Conservation (phyloP, 2,329 filamentous ascomycete species). For the Aspergillus ibericus region DNA sequence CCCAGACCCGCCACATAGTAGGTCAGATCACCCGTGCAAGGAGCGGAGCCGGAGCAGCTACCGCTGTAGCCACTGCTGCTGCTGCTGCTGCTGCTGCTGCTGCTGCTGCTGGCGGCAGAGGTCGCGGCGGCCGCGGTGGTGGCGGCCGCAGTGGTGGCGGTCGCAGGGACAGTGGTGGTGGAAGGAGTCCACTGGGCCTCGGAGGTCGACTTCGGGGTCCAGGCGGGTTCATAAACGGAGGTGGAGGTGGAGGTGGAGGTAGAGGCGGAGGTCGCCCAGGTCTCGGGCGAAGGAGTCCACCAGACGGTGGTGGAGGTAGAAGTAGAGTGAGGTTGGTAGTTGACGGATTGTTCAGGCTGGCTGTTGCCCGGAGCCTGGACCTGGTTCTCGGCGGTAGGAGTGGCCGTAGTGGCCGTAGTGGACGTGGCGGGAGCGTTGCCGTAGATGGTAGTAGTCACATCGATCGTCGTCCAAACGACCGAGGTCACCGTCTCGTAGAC, state of each 20-base stretch:
- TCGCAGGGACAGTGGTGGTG: neutral
- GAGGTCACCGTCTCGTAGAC: constrained; percentile 53
- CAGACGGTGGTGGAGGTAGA: constrained; percentile 9
- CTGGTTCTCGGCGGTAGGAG: constrained; percentile 18
- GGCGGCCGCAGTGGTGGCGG: constrained; percentile 2
- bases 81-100: constrained; percentile 16
- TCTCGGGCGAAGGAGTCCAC: constrained; percentile 15
- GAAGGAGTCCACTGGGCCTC: constrained; percentile 6
- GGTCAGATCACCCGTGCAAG: constrained; percentile 65
- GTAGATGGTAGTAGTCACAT: constrained; percentile 51
- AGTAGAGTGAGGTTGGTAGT: constrained; percentile 3
- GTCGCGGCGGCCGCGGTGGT: constrained; percentile 2
- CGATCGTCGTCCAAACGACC: constrained; percentile 50
- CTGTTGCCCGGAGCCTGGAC: neutral
- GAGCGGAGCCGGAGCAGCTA: constrained; percentile 26
- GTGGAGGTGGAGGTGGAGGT: neutral
- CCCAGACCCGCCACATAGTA: constrained; percentile 69
- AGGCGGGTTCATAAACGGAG: neutral
- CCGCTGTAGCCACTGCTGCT: constrained; percentile 23
- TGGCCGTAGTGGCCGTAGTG: constrained; percentile 16
- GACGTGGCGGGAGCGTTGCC: constrained; percentile 26
- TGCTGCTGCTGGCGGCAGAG: constrained; percentile 1
- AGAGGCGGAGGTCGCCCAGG: neutral
- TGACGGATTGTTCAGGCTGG: neutral
- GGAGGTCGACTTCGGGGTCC: neutral